Evolutionary conservation across 1,284 basidiomycete species (phyloP).

Genomic region (Puccinia sorghi): DNA sequence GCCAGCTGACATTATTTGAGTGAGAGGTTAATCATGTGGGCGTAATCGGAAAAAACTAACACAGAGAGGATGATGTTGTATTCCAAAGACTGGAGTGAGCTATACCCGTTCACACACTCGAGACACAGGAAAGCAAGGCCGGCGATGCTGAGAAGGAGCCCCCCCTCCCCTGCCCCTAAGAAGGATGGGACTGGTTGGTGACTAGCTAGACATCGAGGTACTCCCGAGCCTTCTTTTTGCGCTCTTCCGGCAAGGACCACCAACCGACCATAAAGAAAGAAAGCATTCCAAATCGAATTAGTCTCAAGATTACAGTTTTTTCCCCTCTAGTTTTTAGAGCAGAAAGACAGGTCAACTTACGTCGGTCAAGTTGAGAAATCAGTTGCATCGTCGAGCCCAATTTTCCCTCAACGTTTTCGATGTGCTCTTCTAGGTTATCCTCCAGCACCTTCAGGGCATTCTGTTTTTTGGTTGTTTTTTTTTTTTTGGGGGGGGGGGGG

Average conservation of each 20-base stretch:
- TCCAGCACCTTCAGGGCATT: not conserved
- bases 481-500: not conserved
- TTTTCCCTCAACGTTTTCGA: not conserved
- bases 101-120: too few relatives aligned
- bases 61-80: too few relatives aligned
- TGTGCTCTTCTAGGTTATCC: not conserved
- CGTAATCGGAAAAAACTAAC: too few relatives aligned
- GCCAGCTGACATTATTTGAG: too few relatives aligned
- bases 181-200: too few relatives aligned
- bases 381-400: slow-evolving; percentile 12
- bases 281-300: too few relatives aligned
- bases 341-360: not conserved
- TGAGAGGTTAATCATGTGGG: too few relatives aligned
- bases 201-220: not conserved
- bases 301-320: too few relatives aligned
- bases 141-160: too few relatives aligned
- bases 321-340: not conserved
- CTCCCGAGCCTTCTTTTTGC: not conserved
- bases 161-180: too few relatives aligned
- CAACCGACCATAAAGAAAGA: not conserved
- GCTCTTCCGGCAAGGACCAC: not conserved
- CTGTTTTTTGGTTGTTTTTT: not conserved
- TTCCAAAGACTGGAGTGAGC: too few relatives aligned
- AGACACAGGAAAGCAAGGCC: too few relatives aligned
- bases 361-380: slow-evolving; percentile 9